These are phyloP conservation scores for Paramyrothecium sp. DNA, from an alignment of 2,329 filamentous ascomycete species.

Conservation along the genomic window DNA sequence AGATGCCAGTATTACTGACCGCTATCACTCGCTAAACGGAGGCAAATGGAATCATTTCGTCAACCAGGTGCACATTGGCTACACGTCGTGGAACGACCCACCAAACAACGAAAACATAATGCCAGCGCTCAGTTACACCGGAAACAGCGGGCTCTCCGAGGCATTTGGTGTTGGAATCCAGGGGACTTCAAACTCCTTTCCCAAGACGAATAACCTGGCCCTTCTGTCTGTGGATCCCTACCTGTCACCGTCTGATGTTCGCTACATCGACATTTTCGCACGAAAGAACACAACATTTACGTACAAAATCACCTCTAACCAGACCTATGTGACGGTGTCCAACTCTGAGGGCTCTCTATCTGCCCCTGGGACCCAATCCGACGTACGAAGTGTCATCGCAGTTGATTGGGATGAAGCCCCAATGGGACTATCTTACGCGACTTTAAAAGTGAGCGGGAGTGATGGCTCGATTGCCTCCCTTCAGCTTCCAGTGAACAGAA, in stretches of 20 bases:
- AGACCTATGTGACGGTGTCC: slow-evolving; percentile 51
- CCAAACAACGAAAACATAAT: slow-evolving; percentile 42
- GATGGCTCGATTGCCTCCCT: neutral
- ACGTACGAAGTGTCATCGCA: slow-evolving; percentile 10
- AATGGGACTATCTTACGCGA: neutral
- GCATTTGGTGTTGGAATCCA: neutral
- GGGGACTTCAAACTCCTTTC: neutral
- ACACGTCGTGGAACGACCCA: slow-evolving; percentile 49
- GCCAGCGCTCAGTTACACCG: slow-evolving; percentile 19
- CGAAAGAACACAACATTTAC: slow-evolving; percentile 4
- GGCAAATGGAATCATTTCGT: slow-evolving; percentile 41
- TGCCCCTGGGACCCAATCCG: slow-evolving; percentile 22
- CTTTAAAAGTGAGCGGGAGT: neutral
- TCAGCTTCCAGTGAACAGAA: slow-evolving; percentile 5
- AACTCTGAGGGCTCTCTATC: slow-evolving; percentile 50
- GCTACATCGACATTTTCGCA: slow-evolving; percentile 4
- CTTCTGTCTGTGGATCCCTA: slow-evolving; percentile 1
- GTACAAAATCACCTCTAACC: slow-evolving; percentile 45
- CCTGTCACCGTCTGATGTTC: neutral
- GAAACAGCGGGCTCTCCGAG: neutral
- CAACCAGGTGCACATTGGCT: slow-evolving; percentile 47
- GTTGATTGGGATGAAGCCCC: slow-evolving; percentile 14
- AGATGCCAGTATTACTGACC: slow-evolving; percentile 39
- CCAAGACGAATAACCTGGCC: slow-evolving; percentile 26
- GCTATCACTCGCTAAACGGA: slow-evolving; percentile 40